Percentiles rank a stretch among this genome's conserved stretches.
phyloP scores from a whole-genome alignment of 2,329 filamentous ascomycete genomes.

The Penicillium sp. region DNA sequence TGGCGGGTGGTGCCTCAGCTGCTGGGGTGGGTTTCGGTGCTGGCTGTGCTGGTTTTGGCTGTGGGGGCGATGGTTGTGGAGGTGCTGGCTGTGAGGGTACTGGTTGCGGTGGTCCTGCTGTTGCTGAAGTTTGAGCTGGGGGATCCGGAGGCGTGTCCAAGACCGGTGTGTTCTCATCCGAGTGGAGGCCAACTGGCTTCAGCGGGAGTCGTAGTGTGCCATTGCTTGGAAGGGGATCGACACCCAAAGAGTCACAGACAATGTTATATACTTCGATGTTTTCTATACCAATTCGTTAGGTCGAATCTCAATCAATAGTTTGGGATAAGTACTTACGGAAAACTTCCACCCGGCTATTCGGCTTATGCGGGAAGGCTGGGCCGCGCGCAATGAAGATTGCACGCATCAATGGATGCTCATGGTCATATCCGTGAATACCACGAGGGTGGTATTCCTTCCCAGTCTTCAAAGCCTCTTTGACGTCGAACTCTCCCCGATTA shows the following conservation, averaged over 20 bases:
- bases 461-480: slow-evolving; percentile 64
- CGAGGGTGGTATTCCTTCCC: slow-evolving; percentile 72
- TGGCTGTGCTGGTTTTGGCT: neutral
- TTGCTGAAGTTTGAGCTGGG: slow-evolving; percentile 21
- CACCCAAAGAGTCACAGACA: slow-evolving; percentile 79
- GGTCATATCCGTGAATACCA: slow-evolving; percentile 92
- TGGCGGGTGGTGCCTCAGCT: slow-evolving; percentile 5
- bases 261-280: slow-evolving; percentile 96
- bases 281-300: slow-evolving; percentile 54
- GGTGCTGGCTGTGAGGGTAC: neutral
- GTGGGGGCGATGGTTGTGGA: neutral
- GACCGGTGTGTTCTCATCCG: slow-evolving; percentile 37
- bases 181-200: slow-evolving; percentile 47
- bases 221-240: slow-evolving; percentile 77
- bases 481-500: slow-evolving; percentile 73
- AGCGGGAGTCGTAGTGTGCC: slow-evolving; percentile 67
- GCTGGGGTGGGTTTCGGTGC: neutral
- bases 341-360: slow-evolving; percentile 73
- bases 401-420: slow-evolving; percentile 91
- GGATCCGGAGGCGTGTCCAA: slow-evolving; percentile 38
- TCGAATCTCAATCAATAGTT: neutral
- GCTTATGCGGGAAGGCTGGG: slow-evolving; percentile 83
- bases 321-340: slow-evolving; percentile 68
- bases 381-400: slow-evolving; percentile 92
- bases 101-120: slow-evolving; percentile 1